Evolutionary conservation across 2,329 filamentous ascomycete species (phyloP).

Genomic region (Epichloe baconii): DNA sequence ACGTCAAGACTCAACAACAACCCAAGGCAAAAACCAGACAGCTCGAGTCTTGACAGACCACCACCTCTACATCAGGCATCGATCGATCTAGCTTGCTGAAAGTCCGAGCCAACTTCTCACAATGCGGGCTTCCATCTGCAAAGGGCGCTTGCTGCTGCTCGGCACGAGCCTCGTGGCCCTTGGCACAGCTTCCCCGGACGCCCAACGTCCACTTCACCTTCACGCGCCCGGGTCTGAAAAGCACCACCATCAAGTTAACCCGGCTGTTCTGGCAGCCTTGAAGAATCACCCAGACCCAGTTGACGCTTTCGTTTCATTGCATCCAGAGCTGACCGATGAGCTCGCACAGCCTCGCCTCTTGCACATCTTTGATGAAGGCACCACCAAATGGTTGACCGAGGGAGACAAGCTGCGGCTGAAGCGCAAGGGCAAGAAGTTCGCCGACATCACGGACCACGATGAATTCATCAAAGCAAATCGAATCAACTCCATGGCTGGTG

Average conservation of each 20-base stretch:
- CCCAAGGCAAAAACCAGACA: not conserved
- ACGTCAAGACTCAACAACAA: no score
- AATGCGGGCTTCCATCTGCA: not conserved
- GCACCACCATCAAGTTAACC: constrained; percentile 8
- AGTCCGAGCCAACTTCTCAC: not conserved
- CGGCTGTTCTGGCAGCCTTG: constrained; percentile 13
- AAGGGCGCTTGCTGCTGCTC: not conserved
- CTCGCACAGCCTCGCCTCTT: constrained; percentile 40
- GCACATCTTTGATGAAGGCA: constrained; percentile 48
- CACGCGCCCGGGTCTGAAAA: not conserved
- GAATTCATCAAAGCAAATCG: constrained; percentile 28
- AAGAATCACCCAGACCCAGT: constrained; percentile 16
- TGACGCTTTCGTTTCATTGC: constrained; percentile 15
- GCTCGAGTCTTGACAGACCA: not conserved
- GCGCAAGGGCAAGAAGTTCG: constrained; percentile 54
- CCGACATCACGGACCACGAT: constrained; percentile 55
- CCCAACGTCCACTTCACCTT: not conserved
- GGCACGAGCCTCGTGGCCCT: not conserved
- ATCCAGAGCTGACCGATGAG: constrained; percentile 14
- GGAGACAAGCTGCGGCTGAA: constrained; percentile 59
- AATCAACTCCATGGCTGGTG: constrained; percentile 12
- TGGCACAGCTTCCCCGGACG: not conserved
- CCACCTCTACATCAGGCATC: no score
- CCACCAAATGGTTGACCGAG: constrained; percentile 55
- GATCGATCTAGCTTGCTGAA: not conserved